Base-by-base conservation (phyloP, 129 eudicot genomes). In the Silybum marianum region DNA sequence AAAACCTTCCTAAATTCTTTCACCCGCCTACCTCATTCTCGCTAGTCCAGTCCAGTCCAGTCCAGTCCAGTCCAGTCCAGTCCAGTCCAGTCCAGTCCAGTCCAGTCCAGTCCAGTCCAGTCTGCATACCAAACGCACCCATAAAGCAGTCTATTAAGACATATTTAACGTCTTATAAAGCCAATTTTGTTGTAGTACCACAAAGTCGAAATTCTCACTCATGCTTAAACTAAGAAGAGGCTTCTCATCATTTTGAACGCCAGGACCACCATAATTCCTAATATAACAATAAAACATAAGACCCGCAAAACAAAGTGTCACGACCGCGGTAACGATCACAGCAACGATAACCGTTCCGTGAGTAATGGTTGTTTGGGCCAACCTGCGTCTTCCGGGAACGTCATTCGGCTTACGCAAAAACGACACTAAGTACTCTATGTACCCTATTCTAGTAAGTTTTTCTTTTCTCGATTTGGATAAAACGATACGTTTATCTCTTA, bases 281-380 rank as follows among this genome's bases (percentile, higher is more conserved):
- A 76, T 54, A 66, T 85, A 96, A 83, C 91, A 93, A 18, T 85
- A 18, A 63, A 91, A 91, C 7, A 90, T 80, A 74, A 91, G 23
- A 44, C 85, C 85, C 46, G 89, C 90, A 70, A 91, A 26, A 79
- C 79, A 67, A 74, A 90, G 85, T 16, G 93, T 91, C 71, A 87
- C 90, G 10, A 86, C 51, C 6, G 97, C 98, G 74, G 98, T 93
- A 42, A 84, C 95, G 16, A 75, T 77, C 63, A 89, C 93, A 69
- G 85, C 95, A 86, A 91, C 81, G 66, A 90, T 67, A 28, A 96
- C 78, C 5, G 93, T 88, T 73, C 74, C 75, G 7, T 80, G 68
- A 72, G 77, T 83, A 72, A 80, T 81, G 30, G 68, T 68, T 7
- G 89, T 88, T 83, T 75, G 89, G 76, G 81, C 85, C 85, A 93